Conservation (phyloP, 176 grass and related monocot species). For the Musa schizocarpa region DNA sequence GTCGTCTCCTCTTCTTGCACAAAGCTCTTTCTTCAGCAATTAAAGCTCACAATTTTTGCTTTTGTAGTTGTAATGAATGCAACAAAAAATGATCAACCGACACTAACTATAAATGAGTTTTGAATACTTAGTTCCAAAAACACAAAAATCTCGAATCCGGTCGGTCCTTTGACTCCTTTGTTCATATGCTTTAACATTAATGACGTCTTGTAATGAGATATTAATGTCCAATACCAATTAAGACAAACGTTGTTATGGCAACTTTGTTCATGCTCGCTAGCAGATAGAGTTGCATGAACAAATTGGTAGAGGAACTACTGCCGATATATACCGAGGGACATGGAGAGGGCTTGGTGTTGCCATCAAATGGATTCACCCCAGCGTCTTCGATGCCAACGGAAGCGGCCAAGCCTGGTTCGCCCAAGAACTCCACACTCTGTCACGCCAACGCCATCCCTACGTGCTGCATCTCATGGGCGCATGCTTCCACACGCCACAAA, state of each 20-base stretch:
- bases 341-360: slow-evolving; percentile 50
- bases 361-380: slow-evolving; percentile 47
- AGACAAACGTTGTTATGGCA: too few relatives aligned
- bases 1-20: background rate
- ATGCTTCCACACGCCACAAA: slow-evolving; percentile 34
- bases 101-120: too few relatives aligned
- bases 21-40: background rate
- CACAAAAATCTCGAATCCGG: too few relatives aligned
- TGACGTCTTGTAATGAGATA: too few relatives aligned
- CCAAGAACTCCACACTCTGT: slow-evolving; percentile 42
- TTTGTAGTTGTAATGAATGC: too few relatives aligned
- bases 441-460: slow-evolving; percentile 50
- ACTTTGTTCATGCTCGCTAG: background rate
- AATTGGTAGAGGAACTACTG: slow-evolving; percentile 45
- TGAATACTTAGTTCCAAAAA: too few relatives aligned
- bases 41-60: too few relatives aligned
- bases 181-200: too few relatives aligned
- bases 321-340: slow-evolving; percentile 36
- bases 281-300: slow-evolving; percentile 53
- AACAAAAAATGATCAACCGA: too few relatives aligned
- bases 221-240: too few relatives aligned
- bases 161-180: too few relatives aligned
- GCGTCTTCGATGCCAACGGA: slow-evolving; percentile 20
- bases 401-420: slow-evolving; percentile 38
- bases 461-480: slow-evolving; percentile 40